These are phyloP conservation scores for Datura wrightii DNA, from an alignment of 257 asterid genomes.

Conservation along the genomic window DNA sequence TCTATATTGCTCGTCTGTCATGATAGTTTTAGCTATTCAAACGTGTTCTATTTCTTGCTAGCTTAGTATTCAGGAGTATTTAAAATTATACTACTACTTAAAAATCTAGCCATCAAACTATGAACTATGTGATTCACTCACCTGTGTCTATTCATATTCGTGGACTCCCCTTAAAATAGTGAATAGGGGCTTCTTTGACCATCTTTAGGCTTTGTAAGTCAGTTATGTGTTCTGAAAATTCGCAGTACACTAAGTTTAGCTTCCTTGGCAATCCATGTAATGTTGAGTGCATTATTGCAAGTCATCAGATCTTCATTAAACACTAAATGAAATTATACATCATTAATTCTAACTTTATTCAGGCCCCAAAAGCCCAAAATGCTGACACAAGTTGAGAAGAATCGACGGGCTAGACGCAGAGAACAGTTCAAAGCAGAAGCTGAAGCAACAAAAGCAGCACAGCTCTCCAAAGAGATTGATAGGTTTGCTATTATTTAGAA, in stretches of 20 bases:
- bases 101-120: neutral
- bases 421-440: slow-evolving; percentile 67
- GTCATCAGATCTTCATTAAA: neutral
- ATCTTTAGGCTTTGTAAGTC: neutral
- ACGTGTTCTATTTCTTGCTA: neutral
- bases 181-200: neutral
- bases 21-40: neutral
- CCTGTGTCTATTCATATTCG: neutral
- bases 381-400: slow-evolving; percentile 74
- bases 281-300: neutral
- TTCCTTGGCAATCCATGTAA: neutral
- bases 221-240: neutral
- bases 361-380: slow-evolving; percentile 65
- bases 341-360: slow-evolving; percentile 24
- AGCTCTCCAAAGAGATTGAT: slow-evolving; percentile 74
- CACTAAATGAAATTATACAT: neutral
- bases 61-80: neutral
- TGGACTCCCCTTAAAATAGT: neutral
- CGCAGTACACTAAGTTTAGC: neutral
- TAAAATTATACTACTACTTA: neutral
- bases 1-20: slow-evolving; percentile 11
- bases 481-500: slow-evolving; percentile 43
- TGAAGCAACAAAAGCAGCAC: slow-evolving; percentile 56
- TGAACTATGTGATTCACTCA: neutral
- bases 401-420: slow-evolving; percentile 77